Evolutionary conservation across 352 stramenopile species (phyloP).

Genomic region (Phytopythium cucurbitacearum): DNA sequence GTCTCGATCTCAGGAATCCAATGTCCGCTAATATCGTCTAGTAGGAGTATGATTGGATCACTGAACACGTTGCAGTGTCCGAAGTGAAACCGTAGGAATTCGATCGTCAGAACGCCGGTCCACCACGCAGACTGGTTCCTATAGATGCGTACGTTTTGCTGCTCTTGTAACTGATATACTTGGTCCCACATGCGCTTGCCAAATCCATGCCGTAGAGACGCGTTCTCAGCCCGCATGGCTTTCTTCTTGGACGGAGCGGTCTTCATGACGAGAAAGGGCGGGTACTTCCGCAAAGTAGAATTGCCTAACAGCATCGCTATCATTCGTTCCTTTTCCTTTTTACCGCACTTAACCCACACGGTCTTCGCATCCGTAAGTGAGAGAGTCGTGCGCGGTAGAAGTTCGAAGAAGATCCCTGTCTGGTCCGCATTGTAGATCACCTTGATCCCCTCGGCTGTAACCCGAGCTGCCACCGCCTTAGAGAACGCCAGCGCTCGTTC

Average conservation of each 20-base stretch:
- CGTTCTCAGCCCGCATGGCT: constrained; percentile 9
- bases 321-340: constrained; percentile 20
- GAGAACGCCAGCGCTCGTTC: constrained; percentile 5
- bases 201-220: constrained; percentile 10
- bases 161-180: constrained; percentile 1
- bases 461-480: background rate
- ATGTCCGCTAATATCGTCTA: constrained; percentile 16
- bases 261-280: constrained; percentile 24
- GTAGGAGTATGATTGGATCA: constrained; percentile 18
- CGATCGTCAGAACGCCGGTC: constrained; percentile 13
- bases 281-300: constrained; percentile 18
- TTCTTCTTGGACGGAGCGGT: constrained; percentile 4
- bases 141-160: constrained; percentile 9
- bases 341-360: constrained; percentile 19
- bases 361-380: constrained; percentile 10
- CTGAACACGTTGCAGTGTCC: constrained; percentile 5
- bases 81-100: constrained; percentile 30
- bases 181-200: background rate
- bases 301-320: constrained; percentile 24
- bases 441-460: constrained; percentile 6
- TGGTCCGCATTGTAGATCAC: constrained; percentile 19
- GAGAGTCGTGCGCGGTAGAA: constrained; percentile 19
- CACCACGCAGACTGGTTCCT: constrained; percentile 20
- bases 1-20: constrained; percentile 5
- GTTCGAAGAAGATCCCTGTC: constrained; percentile 22